Evolutionary conservation across 176 grass and related monocot genomes (phyloP), one percentile per base, ranked within the genome.

Genomic region (Aegilops sharonensis): DNA sequence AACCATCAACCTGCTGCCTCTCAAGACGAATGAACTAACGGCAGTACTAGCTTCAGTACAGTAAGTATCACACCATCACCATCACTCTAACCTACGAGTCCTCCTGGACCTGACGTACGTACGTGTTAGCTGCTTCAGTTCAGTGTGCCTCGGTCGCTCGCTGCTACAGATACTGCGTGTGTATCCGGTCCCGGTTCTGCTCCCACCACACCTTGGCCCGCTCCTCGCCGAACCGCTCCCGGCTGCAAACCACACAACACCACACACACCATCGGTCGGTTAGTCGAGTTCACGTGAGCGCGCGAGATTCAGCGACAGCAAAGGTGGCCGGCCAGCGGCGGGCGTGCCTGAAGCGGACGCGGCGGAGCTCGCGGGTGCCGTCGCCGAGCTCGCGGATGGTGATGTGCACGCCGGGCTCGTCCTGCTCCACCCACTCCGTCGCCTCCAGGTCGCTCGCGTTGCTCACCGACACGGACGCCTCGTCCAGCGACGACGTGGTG

Each of bases 181-280:
- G 93, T 89, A 98, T 95, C 87, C 95, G 81, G 73, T 98, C 93
- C 68, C 91, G 86, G 87, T 95, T 95, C 66, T 93, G 89, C 78
- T 98, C 95, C 95, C 95, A 98, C 95, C 95, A 98, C 77, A 94
- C 85, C 89, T 98, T 98, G 31, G 95, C 95, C 27, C 88, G 85
- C 13, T 92, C 91, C 81, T 98, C 95, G 35, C 91, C 95, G 48
- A 98, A 98, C 81, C 66, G 92, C 79, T 98, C 91, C 18, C 95
- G 95, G 83, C 95, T 98, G 88, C 86, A 90, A 90, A 20, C 8
- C 71, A 64, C 62, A 64, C 37, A 72, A 10, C 1, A 57, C 11
- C 24, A 54, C 40, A 42, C 24, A 54, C 40, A 42, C 40, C 40
- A 42, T 11, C 40, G 40, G 40, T 30, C 15, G 13, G 3, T 82